Evolutionary conservation across 2,329 filamentous ascomycete species (phyloP), one percentile per base, ranked within the genome.

Genomic region (Xylariomycetidae sp.): DNA sequence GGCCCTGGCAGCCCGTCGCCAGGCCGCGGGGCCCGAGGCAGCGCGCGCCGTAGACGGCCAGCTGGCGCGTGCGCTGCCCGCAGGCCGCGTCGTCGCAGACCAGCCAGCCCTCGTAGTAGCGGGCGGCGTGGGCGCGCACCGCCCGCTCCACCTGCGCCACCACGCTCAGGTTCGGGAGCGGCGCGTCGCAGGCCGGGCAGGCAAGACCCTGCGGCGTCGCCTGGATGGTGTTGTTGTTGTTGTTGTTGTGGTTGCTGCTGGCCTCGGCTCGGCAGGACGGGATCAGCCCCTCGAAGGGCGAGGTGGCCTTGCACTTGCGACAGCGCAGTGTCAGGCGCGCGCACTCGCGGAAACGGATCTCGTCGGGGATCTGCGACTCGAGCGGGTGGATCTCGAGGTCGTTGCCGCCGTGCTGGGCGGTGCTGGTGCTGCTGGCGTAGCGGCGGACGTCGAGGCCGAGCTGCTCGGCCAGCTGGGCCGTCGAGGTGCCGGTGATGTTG

Each of bases 21-120:
- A 92, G 79, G 2, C 89, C 88, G 47, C 81, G 82, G 12, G 90
- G 86, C 0, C 92, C 92, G 5, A 96, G 70, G 57, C 92, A 98
- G 31, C 88, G 79, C 40, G 83, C 79, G 28, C 92, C 92, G 57
- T 94, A 95, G 24, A 98, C 92, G 49, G 79, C 85, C 70, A 96
- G 89, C 57, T 95, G 87, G 30, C 90, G 76, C 2, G 92, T 96
- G 36, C 86, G 82, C 53, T 80, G 84, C 18, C 82, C 84, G 59
- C 92, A 98, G 20, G 85, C 79, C 2, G 85, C 67, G 58, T 98
- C 92, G 57, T 95, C 85, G 59, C 92, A 98, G 24, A 86, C 71
- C 5, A 98, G 75, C 81, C 86, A 93, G 39, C 80, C 88, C 53
- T 94, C 85, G 60, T 98, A 96, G 68, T 98, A 98, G 29, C 76